phyloP scores from a whole-genome alignment of 306 rosid genomes.

The Pyrus pyrifolia region DNA sequence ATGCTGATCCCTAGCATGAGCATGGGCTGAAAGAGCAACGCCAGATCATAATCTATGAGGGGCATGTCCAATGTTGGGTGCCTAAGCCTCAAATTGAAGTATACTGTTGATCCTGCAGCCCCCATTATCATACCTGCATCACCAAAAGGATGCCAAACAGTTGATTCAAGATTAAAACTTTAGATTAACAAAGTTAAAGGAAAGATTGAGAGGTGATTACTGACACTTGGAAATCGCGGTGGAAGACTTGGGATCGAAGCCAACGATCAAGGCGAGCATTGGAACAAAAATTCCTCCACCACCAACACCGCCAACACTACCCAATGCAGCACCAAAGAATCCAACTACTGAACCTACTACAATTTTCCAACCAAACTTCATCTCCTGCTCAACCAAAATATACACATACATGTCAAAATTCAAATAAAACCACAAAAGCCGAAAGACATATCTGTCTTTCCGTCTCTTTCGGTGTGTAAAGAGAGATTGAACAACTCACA shows the following conservation, averaged over 20 bases:
- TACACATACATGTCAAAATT: constrained; percentile 12
- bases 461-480: neutral
- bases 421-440: neutral
- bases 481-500: constrained; percentile 32
- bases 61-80: constrained; percentile 77
- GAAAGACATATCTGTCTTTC: neutral
- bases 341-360: constrained; percentile 62
- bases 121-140: constrained; percentile 80
- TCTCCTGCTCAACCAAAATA: constrained; percentile 46
- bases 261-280: constrained; percentile 74
- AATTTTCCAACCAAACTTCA: constrained; percentile 75
- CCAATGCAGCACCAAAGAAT: constrained; percentile 84
- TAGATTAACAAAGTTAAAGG: neutral
- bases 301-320: constrained; percentile 87
- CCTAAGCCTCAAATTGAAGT: constrained; percentile 57
- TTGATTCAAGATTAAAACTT: neutral
- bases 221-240: constrained; percentile 80
- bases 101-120: constrained; percentile 71
- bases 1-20: constrained; percentile 85
- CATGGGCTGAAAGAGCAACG: constrained; percentile 63
- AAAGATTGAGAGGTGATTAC: constrained; percentile 13
- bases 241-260: constrained; percentile 84
- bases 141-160: neutral
- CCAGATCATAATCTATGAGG: constrained; percentile 65
- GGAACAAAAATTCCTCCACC: constrained; percentile 89